Evolutionary conservation across 2,329 filamentous ascomycete species (phyloP).

Genomic region (Aureobasidium lini): DNA sequence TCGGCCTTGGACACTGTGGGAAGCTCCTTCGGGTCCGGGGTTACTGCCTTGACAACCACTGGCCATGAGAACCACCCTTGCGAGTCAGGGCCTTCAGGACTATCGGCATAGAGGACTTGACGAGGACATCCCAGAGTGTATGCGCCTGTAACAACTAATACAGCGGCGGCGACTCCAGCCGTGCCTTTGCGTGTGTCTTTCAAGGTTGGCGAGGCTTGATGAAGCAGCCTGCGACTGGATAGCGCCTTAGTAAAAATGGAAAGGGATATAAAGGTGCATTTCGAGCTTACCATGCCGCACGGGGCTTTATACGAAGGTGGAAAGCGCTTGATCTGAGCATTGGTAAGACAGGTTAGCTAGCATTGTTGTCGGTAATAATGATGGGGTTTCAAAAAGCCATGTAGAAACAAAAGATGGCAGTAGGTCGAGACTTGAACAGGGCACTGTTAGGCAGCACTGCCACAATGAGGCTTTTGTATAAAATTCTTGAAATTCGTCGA

Average conservation of each 20-base stretch:
- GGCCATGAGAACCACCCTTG: slow-evolving; percentile 11
- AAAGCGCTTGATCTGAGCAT: slow-evolving; percentile 8
- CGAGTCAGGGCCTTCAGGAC: not conserved
- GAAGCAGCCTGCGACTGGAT: not conserved
- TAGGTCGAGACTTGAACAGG: not conserved
- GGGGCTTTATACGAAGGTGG: not conserved
- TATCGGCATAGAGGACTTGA: not conserved
- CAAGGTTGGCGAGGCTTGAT: not conserved
- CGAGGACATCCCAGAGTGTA: not conserved
- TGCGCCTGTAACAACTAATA: not conserved
- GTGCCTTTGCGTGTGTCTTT: not conserved
- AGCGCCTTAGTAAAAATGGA: not conserved
- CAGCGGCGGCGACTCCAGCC: not conserved
- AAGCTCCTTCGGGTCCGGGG: not conserved
- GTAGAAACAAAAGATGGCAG: not conserved
- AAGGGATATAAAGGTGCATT: not conserved
- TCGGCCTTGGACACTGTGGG: not conserved
- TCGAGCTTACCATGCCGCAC: not conserved
- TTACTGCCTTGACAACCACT: not conserved
- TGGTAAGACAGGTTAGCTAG: not conserved
- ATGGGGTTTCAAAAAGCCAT: not conserved
- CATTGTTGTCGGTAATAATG: not conserved
- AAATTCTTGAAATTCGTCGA: not conserved
- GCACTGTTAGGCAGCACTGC: not conserved
- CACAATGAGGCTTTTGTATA: not conserved